Conservation (phyloP, 768 basidiomycete species). For the Agaricus subrufescens region DNA sequence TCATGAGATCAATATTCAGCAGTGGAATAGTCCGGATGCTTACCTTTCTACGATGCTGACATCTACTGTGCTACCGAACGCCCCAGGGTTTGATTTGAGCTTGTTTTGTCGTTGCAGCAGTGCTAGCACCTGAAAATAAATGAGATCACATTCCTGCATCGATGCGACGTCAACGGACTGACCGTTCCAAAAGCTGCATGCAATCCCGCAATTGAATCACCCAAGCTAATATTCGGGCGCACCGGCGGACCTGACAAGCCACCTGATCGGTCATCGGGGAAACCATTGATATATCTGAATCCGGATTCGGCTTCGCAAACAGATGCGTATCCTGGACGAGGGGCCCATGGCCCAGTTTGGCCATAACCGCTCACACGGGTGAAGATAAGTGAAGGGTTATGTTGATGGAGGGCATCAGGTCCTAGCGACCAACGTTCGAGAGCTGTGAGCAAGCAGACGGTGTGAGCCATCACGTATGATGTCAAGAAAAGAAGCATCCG, state of each 20-base stretch:
- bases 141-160: background rate
- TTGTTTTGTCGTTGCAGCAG: slow-evolving; percentile 40
- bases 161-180: slow-evolving; percentile 12
- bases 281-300: slow-evolving; percentile 70
- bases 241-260: slow-evolving; percentile 58
- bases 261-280: slow-evolving; percentile 49
- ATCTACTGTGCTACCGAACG: slow-evolving; percentile 56
- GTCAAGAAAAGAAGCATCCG: slow-evolving; percentile 19
- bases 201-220: slow-evolving; percentile 67
- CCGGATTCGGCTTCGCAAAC: slow-evolving; percentile 76
- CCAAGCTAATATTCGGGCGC: slow-evolving; percentile 67
- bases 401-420: slow-evolving; percentile 53
- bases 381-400: slow-evolving; percentile 85
- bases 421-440: slow-evolving; percentile 69
- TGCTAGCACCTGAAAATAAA: slow-evolving; percentile 48
- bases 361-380: slow-evolving; percentile 82
- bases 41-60: slow-evolving; percentile 74
- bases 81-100: slow-evolving; percentile 21
- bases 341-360: slow-evolving; percentile 70
- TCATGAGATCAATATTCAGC: background rate
- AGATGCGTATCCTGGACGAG: slow-evolving; percentile 66
- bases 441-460: slow-evolving; percentile 29
- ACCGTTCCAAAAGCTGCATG: slow-evolving; percentile 75
- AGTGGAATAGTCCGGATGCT: background rate
- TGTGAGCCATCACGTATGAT: background rate